Percentiles rank a stretch among this genome's conserved stretches.
These are phyloP conservation scores for Hordeum pubiflorum DNA, from an alignment of 202 grass and related monocot species.

Conservation along the genomic window DNA sequence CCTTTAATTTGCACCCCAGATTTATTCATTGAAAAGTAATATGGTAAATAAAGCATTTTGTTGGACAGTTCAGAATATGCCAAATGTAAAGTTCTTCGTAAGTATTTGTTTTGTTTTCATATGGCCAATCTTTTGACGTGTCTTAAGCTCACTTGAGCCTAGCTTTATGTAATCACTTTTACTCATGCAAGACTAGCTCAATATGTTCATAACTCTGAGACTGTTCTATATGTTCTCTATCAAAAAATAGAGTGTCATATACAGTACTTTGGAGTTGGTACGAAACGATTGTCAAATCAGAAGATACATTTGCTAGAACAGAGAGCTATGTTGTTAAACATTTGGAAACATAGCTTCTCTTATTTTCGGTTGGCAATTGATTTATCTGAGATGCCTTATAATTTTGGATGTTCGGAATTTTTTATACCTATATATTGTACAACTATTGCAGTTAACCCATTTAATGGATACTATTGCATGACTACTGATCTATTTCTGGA, in stretches of 20 bases:
- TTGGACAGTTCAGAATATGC: neutral
- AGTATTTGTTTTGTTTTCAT: neutral
- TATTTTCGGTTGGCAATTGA: neutral
- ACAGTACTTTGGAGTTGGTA: neutral
- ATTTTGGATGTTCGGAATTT: neutral
- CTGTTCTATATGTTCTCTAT: neutral
- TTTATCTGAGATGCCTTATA: neutral
- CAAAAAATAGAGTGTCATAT: neutral
- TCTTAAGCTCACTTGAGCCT: neutral
- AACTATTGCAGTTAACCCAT: neutral
- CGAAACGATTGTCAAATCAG: neutral
- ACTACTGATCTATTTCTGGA: neutral
- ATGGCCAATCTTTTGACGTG: neutral
- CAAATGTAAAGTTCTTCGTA: constrained; percentile 5
- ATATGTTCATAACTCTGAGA: neutral
- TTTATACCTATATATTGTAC: neutral
- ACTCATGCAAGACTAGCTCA: neutral
- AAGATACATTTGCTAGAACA: neutral
- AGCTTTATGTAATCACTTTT: neutral
- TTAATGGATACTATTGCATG: neutral
- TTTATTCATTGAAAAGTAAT: neutral
- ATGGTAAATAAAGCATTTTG: constrained; percentile 2
- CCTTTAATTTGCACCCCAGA: neutral
- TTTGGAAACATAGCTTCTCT: neutral
- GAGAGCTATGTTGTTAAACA: neutral